Percentiles rank a stretch among this genome's conserved stretches.
phyloP scores from a whole-genome alignment of 768 basidiomycete species.

The Suillus lakei region DNA sequence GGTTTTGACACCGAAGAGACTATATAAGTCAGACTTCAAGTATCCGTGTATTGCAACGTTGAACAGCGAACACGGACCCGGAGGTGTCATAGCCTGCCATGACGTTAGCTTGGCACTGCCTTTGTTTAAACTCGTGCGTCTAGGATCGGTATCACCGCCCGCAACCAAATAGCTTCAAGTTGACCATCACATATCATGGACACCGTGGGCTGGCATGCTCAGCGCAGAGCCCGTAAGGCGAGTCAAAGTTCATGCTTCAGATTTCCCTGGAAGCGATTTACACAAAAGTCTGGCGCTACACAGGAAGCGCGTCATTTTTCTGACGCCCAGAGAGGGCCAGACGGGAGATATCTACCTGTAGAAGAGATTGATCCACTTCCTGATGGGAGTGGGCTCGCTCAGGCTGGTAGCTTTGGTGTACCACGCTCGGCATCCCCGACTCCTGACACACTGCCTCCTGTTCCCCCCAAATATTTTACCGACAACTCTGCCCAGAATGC shows the following conservation, averaged over 20 bases:
- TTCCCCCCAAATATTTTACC: conserved; percentile 45
- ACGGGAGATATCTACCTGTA: conserved; percentile 57
- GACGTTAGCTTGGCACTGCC: conserved; percentile 4
- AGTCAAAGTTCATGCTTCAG: conserved; percentile 16
- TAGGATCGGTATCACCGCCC: neutral
- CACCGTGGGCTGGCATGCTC: conserved; percentile 77
- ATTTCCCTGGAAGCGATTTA: neutral
- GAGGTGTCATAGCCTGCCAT: neutral
- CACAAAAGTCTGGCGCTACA: conserved; percentile 8
- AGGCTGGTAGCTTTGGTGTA: conserved; percentile 52
- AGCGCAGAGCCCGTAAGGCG: conserved; percentile 62
- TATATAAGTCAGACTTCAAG: neutral
- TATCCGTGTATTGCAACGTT: no score
- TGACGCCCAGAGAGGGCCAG: conserved; percentile 45
- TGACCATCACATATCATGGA: conserved; percentile 55
- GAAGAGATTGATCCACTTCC: conserved; percentile 65
- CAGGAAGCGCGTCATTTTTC: conserved; percentile 37
- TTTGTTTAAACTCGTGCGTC: neutral
- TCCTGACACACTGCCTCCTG: conserved; percentile 49
- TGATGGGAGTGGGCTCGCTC: conserved; percentile 51
- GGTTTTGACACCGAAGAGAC: neutral
- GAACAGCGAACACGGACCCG: neutral
- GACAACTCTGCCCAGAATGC: conserved; percentile 30
- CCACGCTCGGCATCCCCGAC: conserved; percentile 35
- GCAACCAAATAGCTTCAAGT: neutral